A percentile compares a stretch with the other conserved stretches of the same genome.
Evolutionary conservation across 495 filamentous ascomycete species (phyloP).

Genomic region (Baudoinia panamericana): DNA sequence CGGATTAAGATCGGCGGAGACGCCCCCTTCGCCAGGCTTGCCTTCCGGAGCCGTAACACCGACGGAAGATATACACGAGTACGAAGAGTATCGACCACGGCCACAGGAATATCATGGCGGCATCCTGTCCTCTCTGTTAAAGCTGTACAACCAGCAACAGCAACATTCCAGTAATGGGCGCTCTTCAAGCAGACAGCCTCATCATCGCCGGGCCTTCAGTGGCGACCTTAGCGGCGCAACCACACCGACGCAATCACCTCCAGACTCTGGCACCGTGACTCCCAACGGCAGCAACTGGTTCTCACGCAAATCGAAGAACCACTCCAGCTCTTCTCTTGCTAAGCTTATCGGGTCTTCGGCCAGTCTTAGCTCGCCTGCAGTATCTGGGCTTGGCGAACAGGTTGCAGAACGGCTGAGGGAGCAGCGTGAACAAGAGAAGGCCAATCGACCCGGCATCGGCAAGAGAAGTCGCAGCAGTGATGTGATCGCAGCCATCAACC

Average conservation of each 20-base stretch:
- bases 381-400: slow-evolving; percentile 24
- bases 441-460: slow-evolving; percentile 12
- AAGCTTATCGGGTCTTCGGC: slow-evolving; percentile 47
- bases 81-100: slow-evolving; percentile 52
- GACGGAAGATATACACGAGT: slow-evolving; percentile 42
- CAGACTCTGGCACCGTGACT: slow-evolving; percentile 41
- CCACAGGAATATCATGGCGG: slow-evolving; percentile 63
- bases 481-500: slow-evolving; percentile 34
- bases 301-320: slow-evolving; percentile 40
- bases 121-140: slow-evolving; percentile 64
- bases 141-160: slow-evolving; percentile 40
- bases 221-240: slow-evolving; percentile 17
- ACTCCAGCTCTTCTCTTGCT: slow-evolving; percentile 38
- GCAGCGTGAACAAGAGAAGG: slow-evolving; percentile 22
- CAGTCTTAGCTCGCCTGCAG: slow-evolving; percentile 34
- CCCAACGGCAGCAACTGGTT: slow-evolving; percentile 43
- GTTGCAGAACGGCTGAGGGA: slow-evolving; percentile 30
- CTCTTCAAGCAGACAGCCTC: slow-evolving; percentile 1
- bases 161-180: slow-evolving; percentile 8
- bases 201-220: slow-evolving; percentile 21
- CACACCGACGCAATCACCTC: slow-evolving; percentile 30
- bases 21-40: slow-evolving; percentile 24
- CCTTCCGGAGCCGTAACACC: slow-evolving; percentile 50
- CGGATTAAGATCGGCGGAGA: slow-evolving; percentile 5
- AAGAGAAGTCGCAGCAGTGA: slow-evolving; percentile 36